Evolutionary conservation across 768 basidiomycete genomes (phyloP).

Genomic region (Dictyophora rubrovolvata): DNA sequence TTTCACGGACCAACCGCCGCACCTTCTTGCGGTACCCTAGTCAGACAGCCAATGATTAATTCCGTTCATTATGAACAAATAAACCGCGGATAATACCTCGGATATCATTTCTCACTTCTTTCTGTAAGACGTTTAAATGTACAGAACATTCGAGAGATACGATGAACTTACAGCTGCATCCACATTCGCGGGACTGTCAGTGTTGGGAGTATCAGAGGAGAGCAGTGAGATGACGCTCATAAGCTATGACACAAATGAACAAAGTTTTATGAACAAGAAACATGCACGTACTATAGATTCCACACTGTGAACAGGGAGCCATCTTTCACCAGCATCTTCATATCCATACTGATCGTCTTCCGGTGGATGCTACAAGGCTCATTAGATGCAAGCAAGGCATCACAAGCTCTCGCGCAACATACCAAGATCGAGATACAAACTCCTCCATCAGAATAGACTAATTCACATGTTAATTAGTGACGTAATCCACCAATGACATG

Average conservation of each 20-base stretch:
- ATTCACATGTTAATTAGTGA: neutral
- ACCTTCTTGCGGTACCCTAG: constrained; percentile 94
- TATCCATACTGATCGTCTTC: constrained; percentile 96
- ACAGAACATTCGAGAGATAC: neutral
- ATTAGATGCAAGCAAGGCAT: neutral
- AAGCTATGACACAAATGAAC: constrained; percentile 41
- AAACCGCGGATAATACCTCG: constrained; percentile 28
- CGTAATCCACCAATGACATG: constrained; percentile 2
- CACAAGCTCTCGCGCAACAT: neutral
- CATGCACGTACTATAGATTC: constrained; percentile 74
- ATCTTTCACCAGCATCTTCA: constrained; percentile 93
- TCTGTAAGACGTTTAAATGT: constrained; percentile 18
- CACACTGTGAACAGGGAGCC: constrained; percentile 95
- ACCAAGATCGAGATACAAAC: constrained; percentile 97
- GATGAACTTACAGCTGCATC: constrained; percentile 58
- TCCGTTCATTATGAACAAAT: neutral
- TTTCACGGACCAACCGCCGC: constrained; percentile 72
- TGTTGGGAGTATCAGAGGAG: constrained; percentile 83
- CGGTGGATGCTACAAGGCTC: constrained; percentile 66
- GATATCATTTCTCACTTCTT: constrained; percentile 62
- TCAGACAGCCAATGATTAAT: constrained; percentile 18
- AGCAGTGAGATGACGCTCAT: constrained; percentile 93
- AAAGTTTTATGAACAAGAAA: neutral
- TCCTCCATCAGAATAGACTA: constrained; percentile 86
- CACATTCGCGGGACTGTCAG: constrained; percentile 92